A percentile compares a stretch with the other conserved stretches of the same genome.
phyloP scores from a whole-genome alignment of 805 yeast species.

The Geotrichum ghanense region DNA sequence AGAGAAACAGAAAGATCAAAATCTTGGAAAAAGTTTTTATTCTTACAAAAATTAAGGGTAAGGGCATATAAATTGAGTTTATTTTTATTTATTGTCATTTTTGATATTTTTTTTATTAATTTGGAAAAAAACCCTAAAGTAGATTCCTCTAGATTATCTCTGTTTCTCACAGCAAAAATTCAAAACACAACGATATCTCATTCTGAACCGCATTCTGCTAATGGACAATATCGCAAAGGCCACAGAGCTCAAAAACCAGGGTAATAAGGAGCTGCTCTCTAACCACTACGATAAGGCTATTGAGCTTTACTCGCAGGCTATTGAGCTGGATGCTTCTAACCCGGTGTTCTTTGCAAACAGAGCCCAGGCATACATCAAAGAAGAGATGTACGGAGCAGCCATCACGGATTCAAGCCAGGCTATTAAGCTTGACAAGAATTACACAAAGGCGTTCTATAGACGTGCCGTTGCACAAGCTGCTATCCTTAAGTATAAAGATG shows the following conservation, averaged over 20 bases:
- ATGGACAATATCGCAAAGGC: neutral
- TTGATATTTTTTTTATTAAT: no score
- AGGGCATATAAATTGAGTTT: no score
- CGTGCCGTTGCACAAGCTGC: slow-evolving; percentile 77
- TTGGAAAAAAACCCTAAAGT: no score
- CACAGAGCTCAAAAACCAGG: slow-evolving; percentile 26
- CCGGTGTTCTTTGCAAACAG: slow-evolving; percentile 73
- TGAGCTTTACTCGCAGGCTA: slow-evolving; percentile 59
- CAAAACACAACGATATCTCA: no score
- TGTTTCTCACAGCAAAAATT: no score
- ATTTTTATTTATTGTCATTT: no score
- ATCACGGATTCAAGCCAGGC: slow-evolving; percentile 68
- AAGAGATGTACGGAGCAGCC: slow-evolving; percentile 81
- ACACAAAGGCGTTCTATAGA: slow-evolving; percentile 75
- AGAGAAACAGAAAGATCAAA: neutral
- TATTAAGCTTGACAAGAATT: slow-evolving; percentile 50
- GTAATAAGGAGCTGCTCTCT: slow-evolving; percentile 53
- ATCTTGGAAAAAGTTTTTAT: neutral
- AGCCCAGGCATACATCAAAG: slow-evolving; percentile 78
- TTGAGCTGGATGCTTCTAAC: slow-evolving; percentile 43
- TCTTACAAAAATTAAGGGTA: neutral
- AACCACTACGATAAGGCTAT: slow-evolving; percentile 55
- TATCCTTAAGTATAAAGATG: slow-evolving; percentile 60
- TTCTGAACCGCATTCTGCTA: no score
- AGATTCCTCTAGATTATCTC: no score